Percentiles rank a stretch among this genome's conserved stretches.
Conservation (phyloP, 2,329 filamentous ascomycete species). For the Sphaerostilbella broomeana region DNA sequence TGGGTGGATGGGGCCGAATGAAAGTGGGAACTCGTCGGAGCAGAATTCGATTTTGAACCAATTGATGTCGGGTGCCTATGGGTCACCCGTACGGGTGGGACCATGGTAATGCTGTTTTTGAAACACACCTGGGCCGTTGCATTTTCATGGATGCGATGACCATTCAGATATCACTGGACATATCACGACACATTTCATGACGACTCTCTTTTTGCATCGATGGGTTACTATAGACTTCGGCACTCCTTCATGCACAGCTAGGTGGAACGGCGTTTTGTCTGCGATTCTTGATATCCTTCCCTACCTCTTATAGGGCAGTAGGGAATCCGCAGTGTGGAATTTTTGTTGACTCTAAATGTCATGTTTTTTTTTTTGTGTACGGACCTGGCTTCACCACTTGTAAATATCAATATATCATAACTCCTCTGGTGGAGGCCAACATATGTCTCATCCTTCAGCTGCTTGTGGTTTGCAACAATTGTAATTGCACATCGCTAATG, state of each 20-base stretch:
- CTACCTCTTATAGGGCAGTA: constrained; percentile 9
- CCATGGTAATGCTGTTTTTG: constrained; percentile 41
- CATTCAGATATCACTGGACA: constrained; percentile 21
- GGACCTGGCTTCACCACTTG: constrained; percentile 5
- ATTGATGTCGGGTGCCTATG: constrained; percentile 54
- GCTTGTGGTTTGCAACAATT: too few relatives aligned
- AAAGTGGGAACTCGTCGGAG: constrained; percentile 31
- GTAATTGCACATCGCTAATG: too few relatives aligned
- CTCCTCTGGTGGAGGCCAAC: constrained; percentile 6
- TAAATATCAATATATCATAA: constrained; percentile 10
- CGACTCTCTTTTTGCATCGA: constrained; percentile 29
- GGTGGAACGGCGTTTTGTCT: constrained; percentile 28
- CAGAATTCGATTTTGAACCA: constrained; percentile 56
- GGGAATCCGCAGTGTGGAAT: constrained; percentile 11
- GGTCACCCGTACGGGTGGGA: constrained; percentile 55
- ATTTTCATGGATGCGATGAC: neutral
- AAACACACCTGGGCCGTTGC: neutral
- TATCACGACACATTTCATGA: constrained; percentile 27
- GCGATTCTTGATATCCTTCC: constrained; percentile 27
- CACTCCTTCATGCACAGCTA: constrained; percentile 23
- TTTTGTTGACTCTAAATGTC: too few relatives aligned
- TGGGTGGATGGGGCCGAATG: constrained; percentile 63
- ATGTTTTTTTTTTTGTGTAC: constrained; percentile 6
- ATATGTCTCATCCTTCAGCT: too few relatives aligned
- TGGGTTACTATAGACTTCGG: constrained; percentile 32